A percentile compares a stretch with the other conserved stretches of the same genome.
Conservation (phyloP, 768 basidiomycete genomes). For the Suillus occidentalis region DNA sequence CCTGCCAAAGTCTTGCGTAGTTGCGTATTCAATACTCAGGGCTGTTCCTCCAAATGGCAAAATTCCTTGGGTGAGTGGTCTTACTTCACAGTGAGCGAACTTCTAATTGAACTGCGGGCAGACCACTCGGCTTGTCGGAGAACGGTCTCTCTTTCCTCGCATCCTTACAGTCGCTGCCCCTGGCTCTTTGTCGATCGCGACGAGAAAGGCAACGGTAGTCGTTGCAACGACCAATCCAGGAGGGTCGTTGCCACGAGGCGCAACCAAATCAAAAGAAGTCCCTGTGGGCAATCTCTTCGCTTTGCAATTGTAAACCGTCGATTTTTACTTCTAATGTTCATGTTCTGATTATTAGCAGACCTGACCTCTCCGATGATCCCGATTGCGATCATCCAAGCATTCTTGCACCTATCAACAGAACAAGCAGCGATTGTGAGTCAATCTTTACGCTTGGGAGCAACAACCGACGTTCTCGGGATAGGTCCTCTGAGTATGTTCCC, state of each 20-base stretch:
- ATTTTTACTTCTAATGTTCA: neutral
- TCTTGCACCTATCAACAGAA: conserved; percentile 39
- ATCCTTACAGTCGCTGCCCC: conserved; percentile 49
- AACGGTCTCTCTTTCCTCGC: conserved; percentile 43
- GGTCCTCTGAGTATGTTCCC: conserved; percentile 55
- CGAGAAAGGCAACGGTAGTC: conserved; percentile 38
- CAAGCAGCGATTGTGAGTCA: conserved; percentile 53
- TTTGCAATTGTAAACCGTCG: conserved; percentile 48
- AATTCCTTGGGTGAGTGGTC: conserved; percentile 40
- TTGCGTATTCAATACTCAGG: conserved; percentile 34
- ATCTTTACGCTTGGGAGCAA: neutral
- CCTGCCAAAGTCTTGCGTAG: conserved; percentile 38
- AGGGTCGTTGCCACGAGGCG: conserved; percentile 38
- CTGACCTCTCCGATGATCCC: conserved; percentile 49
- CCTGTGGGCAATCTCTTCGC: conserved; percentile 49
- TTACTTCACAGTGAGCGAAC: conserved; percentile 21
- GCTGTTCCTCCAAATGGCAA: conserved; percentile 27
- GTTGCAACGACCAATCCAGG: conserved; percentile 49
- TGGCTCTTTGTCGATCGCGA: conserved; percentile 27
- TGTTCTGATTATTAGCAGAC: conserved; percentile 35
- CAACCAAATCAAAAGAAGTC: conserved; percentile 36
- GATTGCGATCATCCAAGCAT: conserved; percentile 52
- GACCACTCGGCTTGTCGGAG: conserved; percentile 26
- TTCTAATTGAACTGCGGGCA: conserved; percentile 17
- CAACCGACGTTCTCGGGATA: conserved; percentile 26